Conservation (phyloP, 2,329 filamentous ascomycete genomes). For the Venturia aucupariae region DNA sequence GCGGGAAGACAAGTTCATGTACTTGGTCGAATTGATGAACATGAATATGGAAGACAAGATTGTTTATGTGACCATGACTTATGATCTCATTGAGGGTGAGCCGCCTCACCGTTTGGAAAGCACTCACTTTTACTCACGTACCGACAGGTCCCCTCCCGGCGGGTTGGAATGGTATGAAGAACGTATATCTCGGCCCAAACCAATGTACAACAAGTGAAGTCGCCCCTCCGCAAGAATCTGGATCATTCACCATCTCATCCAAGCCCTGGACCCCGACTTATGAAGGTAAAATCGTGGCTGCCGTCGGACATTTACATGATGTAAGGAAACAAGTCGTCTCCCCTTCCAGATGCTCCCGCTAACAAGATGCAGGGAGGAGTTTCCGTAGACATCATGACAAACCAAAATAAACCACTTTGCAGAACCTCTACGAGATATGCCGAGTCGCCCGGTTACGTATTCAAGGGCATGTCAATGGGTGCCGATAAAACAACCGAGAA, state of each 20-base stretch:
- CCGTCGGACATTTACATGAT: constrained; percentile 7
- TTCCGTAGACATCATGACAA: neutral
- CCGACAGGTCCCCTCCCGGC: neutral
- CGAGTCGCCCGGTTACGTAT: constrained; percentile 9
- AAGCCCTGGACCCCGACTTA: constrained; percentile 12
- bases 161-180: constrained; percentile 8
- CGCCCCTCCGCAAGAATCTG: neutral
- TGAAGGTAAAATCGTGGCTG: constrained; percentile 11
- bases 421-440: constrained; percentile 6
- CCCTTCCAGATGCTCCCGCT: neutral
- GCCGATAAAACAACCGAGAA: neutral
- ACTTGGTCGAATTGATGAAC: constrained; percentile 14
- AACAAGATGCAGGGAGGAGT: neutral
- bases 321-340: neutral
- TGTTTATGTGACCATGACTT: constrained; percentile 13
- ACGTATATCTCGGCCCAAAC: constrained; percentile 12
- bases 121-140: neutral
- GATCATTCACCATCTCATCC: constrained; percentile 9
- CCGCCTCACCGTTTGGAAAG: neutral
- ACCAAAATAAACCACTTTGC: neutral
- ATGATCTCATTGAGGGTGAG: constrained; percentile 11
- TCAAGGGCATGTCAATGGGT: neutral
- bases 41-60: constrained; percentile 13
- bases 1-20: constrained; percentile 10
- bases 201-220: constrained; percentile 12